Percentiles rank a stretch among this genome's conserved stretches.
Conservation (phyloP, 1,284 basidiomycete genomes). For the Apiotrichum laibachii region DNA sequence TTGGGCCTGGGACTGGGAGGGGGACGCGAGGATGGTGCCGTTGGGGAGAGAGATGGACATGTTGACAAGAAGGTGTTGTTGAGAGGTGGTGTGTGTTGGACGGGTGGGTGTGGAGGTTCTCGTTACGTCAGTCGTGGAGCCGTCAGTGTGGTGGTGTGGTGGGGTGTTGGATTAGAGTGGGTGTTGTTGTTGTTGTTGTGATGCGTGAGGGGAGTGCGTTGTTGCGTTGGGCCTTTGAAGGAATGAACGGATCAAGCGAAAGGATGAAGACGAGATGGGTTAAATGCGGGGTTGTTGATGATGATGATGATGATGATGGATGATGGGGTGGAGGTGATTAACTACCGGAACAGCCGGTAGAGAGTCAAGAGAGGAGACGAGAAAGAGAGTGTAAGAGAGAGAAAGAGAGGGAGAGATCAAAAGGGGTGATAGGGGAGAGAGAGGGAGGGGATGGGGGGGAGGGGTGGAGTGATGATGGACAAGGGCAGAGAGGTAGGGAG, state of each 20-base stretch:
- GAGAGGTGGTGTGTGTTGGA: not conserved
- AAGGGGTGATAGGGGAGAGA: not conserved
- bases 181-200: not conserved
- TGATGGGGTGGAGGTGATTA: not conserved
- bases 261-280: not conserved
- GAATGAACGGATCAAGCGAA: not conserved
- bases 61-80: constrained; percentile 5
- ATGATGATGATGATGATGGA: not conserved
- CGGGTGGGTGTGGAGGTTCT: too few species aligned
- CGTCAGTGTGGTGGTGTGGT: too few species aligned
- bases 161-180: too few species aligned
- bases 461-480: not conserved
- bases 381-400: not conserved
- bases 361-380: not conserved
- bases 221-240: not conserved
- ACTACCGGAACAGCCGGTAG: constrained; percentile 2
- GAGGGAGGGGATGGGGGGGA: not conserved
- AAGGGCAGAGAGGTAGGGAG: not conserved
- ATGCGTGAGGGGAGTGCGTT: not conserved
- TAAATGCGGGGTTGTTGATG: not conserved
- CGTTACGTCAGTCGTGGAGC: too few species aligned
- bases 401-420: not conserved
- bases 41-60: constrained; percentile 52
- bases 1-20: constrained; percentile 33
- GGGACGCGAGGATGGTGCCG: constrained; percentile 44